Evolutionary conservation across 1,139 yeast species (phyloP).

Genomic region (Scheffersomyces parashehatae): DNA sequence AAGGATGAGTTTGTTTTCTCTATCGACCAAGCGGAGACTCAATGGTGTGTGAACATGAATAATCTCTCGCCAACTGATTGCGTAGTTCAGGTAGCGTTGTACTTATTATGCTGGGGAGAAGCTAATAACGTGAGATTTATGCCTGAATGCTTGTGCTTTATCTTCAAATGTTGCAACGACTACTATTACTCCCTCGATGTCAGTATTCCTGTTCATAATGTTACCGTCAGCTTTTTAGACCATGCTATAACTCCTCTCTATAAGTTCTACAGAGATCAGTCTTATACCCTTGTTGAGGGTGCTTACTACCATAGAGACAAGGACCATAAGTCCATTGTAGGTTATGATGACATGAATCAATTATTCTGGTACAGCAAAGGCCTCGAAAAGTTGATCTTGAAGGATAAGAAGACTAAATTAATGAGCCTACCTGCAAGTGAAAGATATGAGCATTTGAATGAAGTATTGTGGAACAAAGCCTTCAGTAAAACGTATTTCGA

Average conservation of each 20-base stretch:
- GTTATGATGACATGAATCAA: conserved; percentile 67
- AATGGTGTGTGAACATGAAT: conserved; percentile 69
- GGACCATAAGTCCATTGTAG: conserved; percentile 55
- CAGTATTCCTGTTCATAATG: conserved; percentile 21
- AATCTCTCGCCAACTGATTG: conserved; percentile 53
- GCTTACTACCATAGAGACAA: conserved; percentile 43
- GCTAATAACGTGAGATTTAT: conserved; percentile 79
- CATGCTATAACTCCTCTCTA: conserved; percentile 77
- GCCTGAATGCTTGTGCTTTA: conserved; percentile 84
- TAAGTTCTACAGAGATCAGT: conserved; percentile 57
- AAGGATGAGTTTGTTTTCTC: conserved; percentile 43
- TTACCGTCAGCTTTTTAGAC: conserved; percentile 48
- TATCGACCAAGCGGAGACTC: conserved; percentile 75
- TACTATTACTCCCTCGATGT: conserved; percentile 51
- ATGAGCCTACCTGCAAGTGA: conserved; percentile 46
- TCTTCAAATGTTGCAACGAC: conserved; percentile 77
- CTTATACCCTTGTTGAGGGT: conserved; percentile 41
- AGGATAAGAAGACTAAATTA: conserved; percentile 35
- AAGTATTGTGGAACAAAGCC: conserved; percentile 51
- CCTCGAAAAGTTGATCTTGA: conserved; percentile 42
- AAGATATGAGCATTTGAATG: conserved; percentile 43
- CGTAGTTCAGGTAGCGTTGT: conserved; percentile 66
- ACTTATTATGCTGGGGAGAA: conserved; percentile 84
- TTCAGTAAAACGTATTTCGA: conserved; percentile 59
- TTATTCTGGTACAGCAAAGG: conserved; percentile 60